Evolutionary conservation across 1,139 yeast species (phyloP), one percentile per base, ranked within the genome.

Genomic region (Suhomyces choctaworum): DNA sequence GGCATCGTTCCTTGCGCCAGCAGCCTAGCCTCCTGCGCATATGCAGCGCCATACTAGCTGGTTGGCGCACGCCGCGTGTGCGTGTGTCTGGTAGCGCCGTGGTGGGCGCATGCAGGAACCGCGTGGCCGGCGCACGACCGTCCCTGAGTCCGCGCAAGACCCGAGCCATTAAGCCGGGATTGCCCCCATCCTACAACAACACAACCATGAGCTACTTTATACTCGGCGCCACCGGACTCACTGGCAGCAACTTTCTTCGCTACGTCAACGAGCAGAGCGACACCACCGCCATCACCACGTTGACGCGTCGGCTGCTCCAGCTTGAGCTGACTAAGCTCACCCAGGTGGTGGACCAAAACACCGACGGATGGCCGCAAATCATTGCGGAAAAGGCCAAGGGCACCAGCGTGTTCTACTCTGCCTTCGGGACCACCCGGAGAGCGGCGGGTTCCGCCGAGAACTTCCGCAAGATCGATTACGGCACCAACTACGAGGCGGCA

Each of bases 371-470:
- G 82, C 55, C 56, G 2, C 56, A 44, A 5, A 37, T 52, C 8
- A 54, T 65, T 28, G 46, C 36, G 5, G 46, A 46, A 13, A 41
- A 47, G 16, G 36, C 44, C 12, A 38, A 40, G 27, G 42, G 24
- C 45, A 53, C 52, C 41, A 56, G 56, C 19, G 56, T 67, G 1
- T 67, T 77, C 39, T 73, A 81, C 44, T 75, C 86, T 2, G 78
- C 80, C 0, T 73, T 87, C 48, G 95, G 89, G n/a, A 83, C 95
- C 11, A 86, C 95, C 1, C 68, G 73, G 34, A 80, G 75, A 1
- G 69, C 62, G 12, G 95, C 89, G 3, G 92, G 92, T n/a, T 66
- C 81, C 1, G 64, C 78, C 4, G 84, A 74, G 17, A 72, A 77
- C 15, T 89, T 85, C 59, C 69, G 70, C 44, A 66, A 69, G 45